These are phyloP conservation scores for Melaleuca alternifolia DNA, from an alignment of 345 rosid genomes.

Conservation along the genomic window DNA sequence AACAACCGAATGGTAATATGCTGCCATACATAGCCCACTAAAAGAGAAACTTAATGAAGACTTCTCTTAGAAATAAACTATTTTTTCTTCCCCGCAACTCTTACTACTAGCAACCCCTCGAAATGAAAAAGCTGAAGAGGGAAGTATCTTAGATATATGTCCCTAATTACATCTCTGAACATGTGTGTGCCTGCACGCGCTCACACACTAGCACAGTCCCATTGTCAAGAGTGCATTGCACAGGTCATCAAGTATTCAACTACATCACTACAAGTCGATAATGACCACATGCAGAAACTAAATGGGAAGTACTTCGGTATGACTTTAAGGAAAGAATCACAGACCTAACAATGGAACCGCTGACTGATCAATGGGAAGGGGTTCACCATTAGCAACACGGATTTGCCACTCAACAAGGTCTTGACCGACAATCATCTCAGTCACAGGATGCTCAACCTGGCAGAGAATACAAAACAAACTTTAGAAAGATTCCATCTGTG, in stretches of 20 bases:
- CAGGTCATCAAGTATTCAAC: neutral
- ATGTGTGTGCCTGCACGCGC: neutral
- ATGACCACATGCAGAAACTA: neutral
- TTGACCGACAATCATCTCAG: slow-evolving; percentile 94
- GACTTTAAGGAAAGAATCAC: neutral
- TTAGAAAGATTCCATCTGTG: neutral
- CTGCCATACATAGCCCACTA: neutral
- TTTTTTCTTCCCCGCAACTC: neutral
- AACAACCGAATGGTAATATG: neutral
- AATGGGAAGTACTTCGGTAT: neutral
- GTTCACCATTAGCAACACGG: slow-evolving; percentile 80
- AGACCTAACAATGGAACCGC: slow-evolving; percentile 77
- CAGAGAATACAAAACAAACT: slow-evolving; percentile 6
- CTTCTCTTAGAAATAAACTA: neutral
- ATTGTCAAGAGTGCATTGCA: neutral
- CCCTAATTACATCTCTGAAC: neutral
- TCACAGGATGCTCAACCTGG: slow-evolving; percentile 97
- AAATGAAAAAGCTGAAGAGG: neutral
- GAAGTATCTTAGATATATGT: neutral
- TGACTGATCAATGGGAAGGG: slow-evolving; percentile 65
- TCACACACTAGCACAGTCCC: neutral
- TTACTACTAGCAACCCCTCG: neutral
- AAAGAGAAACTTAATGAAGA: neutral
- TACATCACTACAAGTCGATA: neutral
- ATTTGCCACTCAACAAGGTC: slow-evolving; percentile 99